Evolutionary conservation across 257 asterid genomes (phyloP).

Genomic region (Gentiana straminea): DNA sequence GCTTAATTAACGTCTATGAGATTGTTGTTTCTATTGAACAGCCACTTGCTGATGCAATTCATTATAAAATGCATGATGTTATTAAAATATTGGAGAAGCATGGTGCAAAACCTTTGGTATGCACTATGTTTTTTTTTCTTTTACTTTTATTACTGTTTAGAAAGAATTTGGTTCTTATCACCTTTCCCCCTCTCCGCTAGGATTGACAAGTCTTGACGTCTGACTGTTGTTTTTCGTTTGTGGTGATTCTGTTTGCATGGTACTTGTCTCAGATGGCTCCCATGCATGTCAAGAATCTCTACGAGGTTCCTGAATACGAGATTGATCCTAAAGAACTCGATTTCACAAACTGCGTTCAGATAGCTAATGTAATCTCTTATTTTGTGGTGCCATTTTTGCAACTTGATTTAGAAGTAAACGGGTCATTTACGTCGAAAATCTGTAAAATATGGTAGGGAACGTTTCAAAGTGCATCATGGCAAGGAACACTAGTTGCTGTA

Average conservation of each 20-base stretch:
- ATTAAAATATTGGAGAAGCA: conserved; percentile 66
- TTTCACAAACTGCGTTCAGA: conserved; percentile 54
- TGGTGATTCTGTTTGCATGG: background rate
- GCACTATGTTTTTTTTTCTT: conserved; percentile 7
- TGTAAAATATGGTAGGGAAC: conserved; percentile 52
- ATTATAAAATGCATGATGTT: conserved; percentile 69
- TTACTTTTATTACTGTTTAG: no score
- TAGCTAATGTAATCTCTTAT: conserved; percentile 51
- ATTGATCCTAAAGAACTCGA: conserved; percentile 72
- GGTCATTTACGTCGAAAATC: background rate
- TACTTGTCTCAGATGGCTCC: conserved; percentile 54
- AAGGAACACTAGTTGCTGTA: conserved; percentile 91
- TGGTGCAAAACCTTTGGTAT: conserved; percentile 66
- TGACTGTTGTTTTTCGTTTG: background rate
- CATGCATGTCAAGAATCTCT: conserved; percentile 66
- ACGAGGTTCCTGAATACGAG: conserved; percentile 87
- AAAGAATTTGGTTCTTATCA: no score
- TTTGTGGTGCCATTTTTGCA: background rate
- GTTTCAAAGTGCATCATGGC: conserved; percentile 66
- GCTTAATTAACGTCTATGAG: background rate
- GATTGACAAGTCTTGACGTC: no score
- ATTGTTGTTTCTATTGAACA: conserved; percentile 23
- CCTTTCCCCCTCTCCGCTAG: no score
- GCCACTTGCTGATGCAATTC: conserved; percentile 91
- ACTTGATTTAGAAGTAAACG: no score